A percentile compares a stretch with the other conserved stretches of the same genome.
phyloP scores from a whole-genome alignment of 208 protist species.

The Wallacemonas sp. region DNA sequence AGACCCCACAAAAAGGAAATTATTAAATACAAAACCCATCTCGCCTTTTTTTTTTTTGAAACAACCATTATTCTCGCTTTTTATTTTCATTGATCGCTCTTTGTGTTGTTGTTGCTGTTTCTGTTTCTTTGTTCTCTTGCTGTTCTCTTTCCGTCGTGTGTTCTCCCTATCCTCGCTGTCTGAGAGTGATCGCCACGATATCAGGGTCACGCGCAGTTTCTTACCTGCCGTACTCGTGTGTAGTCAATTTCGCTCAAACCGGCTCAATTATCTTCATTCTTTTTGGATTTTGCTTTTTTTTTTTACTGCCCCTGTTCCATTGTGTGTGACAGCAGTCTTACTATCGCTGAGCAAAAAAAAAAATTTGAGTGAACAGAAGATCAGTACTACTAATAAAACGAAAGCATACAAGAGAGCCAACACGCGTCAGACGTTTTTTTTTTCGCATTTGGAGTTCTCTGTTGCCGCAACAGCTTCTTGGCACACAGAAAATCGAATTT shows the following conservation, averaged over 20 bases:
- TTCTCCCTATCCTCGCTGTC: background rate
- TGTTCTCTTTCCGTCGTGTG: background rate
- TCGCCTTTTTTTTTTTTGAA: too few species aligned
- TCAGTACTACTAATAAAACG: conserved; percentile 14
- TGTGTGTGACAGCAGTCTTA: background rate
- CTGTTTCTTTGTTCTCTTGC: background rate
- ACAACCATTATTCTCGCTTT: too few species aligned
- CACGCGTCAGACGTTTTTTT: too few species aligned
- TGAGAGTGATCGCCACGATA: too few species aligned
- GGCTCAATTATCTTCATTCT: too few species aligned
- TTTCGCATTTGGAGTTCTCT: conserved; percentile 8
- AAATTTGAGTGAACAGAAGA: conserved; percentile 9
- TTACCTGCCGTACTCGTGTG: too few species aligned
- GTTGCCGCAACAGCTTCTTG: too few species aligned
- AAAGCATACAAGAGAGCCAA: conserved; percentile 10
- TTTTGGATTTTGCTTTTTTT: conserved; percentile 2
- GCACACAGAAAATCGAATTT: too few species aligned
- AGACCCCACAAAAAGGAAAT: background rate
- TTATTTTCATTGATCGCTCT: too few species aligned
- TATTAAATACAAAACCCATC: background rate
- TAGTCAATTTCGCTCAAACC: too few species aligned
- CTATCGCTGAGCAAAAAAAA: too few species aligned
- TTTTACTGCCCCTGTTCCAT: background rate
- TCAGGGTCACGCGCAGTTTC: too few species aligned
- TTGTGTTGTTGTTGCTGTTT: conserved; percentile 11